phyloP scores from a whole-genome alignment of 2,329 filamentous ascomycete species.

The Laburnicola sp. region DNA sequence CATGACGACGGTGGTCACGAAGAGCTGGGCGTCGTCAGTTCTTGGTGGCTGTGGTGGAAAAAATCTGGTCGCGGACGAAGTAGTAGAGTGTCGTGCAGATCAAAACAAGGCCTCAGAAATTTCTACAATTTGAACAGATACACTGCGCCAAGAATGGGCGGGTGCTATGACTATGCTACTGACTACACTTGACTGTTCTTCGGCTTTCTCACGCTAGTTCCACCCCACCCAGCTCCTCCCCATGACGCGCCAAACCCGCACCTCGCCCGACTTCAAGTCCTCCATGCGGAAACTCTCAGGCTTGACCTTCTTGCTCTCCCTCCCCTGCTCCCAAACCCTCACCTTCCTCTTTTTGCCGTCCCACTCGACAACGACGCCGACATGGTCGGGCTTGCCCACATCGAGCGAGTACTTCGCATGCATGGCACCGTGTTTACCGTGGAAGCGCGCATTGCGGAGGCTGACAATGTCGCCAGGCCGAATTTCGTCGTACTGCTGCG shows the following conservation, averaged over 20 bases:
- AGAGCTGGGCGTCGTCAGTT: too few relatives aligned
- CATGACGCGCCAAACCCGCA: constrained; percentile 97
- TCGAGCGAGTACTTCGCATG: constrained; percentile 90
- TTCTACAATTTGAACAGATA: background rate
- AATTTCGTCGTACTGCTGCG: constrained; percentile 89
- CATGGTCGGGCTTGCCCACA: constrained; percentile 85
- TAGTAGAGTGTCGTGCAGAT: background rate
- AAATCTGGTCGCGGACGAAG: background rate
- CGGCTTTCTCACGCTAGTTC: constrained; percentile 40
- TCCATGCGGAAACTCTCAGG: constrained; percentile 92
- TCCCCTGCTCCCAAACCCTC: constrained; percentile 89
- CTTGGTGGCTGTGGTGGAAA: too few relatives aligned
- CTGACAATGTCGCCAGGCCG: constrained; percentile 89
- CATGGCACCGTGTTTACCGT: constrained; percentile 93
- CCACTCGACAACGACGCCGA: constrained; percentile 92
- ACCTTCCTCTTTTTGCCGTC: constrained; percentile 99
- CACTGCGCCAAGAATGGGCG: background rate
- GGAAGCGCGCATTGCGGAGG: constrained; percentile 89
- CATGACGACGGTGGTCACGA: too few relatives aligned
- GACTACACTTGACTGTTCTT: background rate
- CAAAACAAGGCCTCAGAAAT: background rate
- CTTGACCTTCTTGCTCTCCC: constrained; percentile 92
- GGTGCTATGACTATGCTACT: background rate
- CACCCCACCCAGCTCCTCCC: constrained; percentile 90
- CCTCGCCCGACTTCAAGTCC: constrained; percentile 88